Evolutionary conservation across 352 stramenopile species (phyloP), one percentile per base, ranked within the genome.

Genomic region (Phytopythium sindhum): DNA sequence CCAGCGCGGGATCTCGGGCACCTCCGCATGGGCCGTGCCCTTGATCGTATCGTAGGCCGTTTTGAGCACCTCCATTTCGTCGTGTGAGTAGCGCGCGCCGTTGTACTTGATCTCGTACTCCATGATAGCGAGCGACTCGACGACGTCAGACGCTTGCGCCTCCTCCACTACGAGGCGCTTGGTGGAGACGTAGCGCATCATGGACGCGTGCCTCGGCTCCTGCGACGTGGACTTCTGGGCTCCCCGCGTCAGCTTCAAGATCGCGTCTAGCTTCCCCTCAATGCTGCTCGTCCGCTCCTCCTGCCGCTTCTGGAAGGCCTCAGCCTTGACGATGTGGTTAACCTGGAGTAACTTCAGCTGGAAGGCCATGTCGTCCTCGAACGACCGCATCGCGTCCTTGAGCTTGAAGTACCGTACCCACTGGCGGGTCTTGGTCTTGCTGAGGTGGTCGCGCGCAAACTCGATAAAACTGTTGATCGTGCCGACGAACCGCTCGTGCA

Each of bases 21-120:
- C 54, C 1, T 66, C 57, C 0, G 52, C 60, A 15, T 63, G 56
- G 17, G 62, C 65, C 21, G 58, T 63, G 15, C 53, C 55, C 47
- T 62, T 50, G 28, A 72, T 57, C 0, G 29, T 50, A 37, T 62
- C 52, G 61, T 67, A 67, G 37, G 62, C 60, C 23, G 56, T 17
- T 1, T 62, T n/a, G 57, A 75, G 69, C n/a, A 64, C 24, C 5
- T 28, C 24, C 2, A 72, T 37, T 17, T 69, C 42, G 28, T 64
- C 57, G 12, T 29, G 37, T 6, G 57, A 48, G 48, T 74, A 55
- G 24, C 45, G 28, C 19, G 41, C 4, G 6, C 47, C 48, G 28
- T 69, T 59, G 19, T 57, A 33, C 23, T 72, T 35, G 42, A 68
- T 61, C 65, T 74, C 65, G 53, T 67, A 68, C 57, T 72, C 64